Conservation (phyloP, 768 basidiomycete genomes). For the Pleurotus ostreatus region DNA sequence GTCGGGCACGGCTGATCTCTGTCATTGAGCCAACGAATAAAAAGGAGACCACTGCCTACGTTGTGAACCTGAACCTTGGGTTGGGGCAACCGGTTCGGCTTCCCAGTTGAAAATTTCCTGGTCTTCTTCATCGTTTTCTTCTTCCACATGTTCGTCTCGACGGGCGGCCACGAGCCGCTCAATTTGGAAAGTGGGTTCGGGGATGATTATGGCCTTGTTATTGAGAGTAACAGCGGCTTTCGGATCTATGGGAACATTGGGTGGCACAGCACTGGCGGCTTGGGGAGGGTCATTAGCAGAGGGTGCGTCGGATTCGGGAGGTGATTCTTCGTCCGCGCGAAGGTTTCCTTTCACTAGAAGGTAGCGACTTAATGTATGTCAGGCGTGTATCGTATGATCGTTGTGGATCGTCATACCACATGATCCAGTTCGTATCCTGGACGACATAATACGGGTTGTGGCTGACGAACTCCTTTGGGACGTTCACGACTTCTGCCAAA, state of each 20-base stretch:
- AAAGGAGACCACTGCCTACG: not conserved
- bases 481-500: conserved; percentile 64
- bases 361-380: conserved; percentile 44
- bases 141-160: conserved; percentile 33
- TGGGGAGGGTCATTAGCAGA: not conserved
- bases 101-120: conserved; percentile 34
- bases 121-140: conserved; percentile 50
- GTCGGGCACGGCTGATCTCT: conserved; percentile 26
- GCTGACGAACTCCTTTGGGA: conserved; percentile 51
- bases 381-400: not conserved
- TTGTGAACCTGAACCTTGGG: conserved; percentile 8
- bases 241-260: conserved; percentile 48
- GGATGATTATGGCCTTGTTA: conserved; percentile 41
- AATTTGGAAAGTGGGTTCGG: conserved; percentile 54
- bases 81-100: conserved; percentile 10
- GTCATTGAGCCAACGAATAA: not conserved
- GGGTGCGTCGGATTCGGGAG: conserved; percentile 5
- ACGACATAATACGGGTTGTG: conserved; percentile 53
- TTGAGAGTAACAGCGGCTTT: conserved; percentile 36
- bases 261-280: conserved; percentile 22
- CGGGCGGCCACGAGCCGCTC: conserved; percentile 41
- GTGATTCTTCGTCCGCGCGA: conserved; percentile 5
- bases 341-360: conserved; percentile 45
- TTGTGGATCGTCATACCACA: conserved; percentile 41
- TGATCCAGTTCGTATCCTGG: conserved; percentile 63